Percentiles rank a stretch among this genome's conserved stretches.
Evolutionary conservation across 2,329 filamentous ascomycete genomes (phyloP).

Genomic region (Nemania diffusa): DNA sequence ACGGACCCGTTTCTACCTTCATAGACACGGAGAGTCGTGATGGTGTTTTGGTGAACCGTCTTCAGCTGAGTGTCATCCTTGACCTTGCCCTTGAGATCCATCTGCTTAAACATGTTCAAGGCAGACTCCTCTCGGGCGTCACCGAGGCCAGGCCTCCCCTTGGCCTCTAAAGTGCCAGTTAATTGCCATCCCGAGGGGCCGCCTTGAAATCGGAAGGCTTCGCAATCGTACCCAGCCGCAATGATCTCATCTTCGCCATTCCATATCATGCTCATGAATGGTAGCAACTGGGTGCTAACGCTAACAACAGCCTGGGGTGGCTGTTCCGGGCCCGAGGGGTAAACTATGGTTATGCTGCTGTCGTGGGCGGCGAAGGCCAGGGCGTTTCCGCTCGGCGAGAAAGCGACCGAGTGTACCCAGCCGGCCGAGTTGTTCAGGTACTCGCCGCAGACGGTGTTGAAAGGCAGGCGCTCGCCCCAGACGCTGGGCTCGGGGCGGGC

Average conservation of each 20-base stretch:
- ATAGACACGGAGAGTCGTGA: conserved; percentile 84
- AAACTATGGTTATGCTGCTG: conserved; percentile 95
- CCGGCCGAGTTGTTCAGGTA: conserved; percentile 95
- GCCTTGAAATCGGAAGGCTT: conserved; percentile 90
- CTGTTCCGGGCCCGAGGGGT: conserved; percentile 90
- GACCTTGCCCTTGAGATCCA: conserved; percentile 95
- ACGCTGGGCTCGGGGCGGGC: conserved; percentile 83
- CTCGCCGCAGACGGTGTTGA: conserved; percentile 98
- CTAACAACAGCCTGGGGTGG: conserved; percentile 90
- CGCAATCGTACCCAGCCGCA: conserved; percentile 89
- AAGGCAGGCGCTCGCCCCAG: conserved; percentile 95
- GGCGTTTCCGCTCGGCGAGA: conserved; percentile 92
- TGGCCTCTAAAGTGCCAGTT: conserved; percentile 81
- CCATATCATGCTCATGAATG: conserved; percentile 94
- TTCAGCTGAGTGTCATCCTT: conserved; percentile 94
- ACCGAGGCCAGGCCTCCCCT: conserved; percentile 69
- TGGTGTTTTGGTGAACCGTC: conserved; percentile 96
- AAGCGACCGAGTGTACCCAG: conserved; percentile 93
- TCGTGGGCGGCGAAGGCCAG: conserved; percentile 95
- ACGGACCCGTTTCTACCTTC: conserved; percentile 72
- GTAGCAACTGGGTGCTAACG: conserved; percentile 87
- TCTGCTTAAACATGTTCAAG: conserved; percentile 97
- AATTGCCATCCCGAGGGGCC: conserved; percentile 84
- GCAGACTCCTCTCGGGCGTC: conserved; percentile 86
- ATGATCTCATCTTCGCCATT: conserved; percentile 92